These are phyloP conservation scores for Jatropha multifida DNA, from an alignment of 441 rosid species.

Conservation along the genomic window DNA sequence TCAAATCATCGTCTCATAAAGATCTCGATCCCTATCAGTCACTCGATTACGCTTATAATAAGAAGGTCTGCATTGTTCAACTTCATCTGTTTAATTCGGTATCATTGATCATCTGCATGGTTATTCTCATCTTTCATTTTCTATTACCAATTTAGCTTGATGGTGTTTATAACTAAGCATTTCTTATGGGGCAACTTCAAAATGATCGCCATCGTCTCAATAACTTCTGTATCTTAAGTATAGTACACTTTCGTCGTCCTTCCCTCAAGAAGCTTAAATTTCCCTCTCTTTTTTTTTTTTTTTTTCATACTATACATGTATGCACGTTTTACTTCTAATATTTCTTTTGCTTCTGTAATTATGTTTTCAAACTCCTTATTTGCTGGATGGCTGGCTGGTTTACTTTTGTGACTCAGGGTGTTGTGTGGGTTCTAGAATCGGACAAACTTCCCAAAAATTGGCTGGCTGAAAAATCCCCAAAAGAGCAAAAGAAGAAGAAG, in stretches of 20 bases:
- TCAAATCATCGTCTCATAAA: constrained; percentile 19
- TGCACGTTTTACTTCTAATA: not conserved
- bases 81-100: not conserved
- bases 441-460: constrained; percentile 51
- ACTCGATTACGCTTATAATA: constrained; percentile 40
- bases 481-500: constrained; percentile 61
- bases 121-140: too few species aligned
- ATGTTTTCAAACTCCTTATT: not conserved
- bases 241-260: too few species aligned
- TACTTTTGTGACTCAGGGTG: constrained; percentile 49
- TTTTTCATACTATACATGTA: not conserved
- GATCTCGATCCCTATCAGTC: constrained; percentile 50
- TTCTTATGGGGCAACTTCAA: too few species aligned
- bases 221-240: too few species aligned
- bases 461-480: constrained; percentile 38
- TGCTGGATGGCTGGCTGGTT: not conserved
- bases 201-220: too few species aligned
- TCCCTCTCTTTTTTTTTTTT: not conserved
- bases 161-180: not conserved
- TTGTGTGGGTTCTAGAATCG: constrained; percentile 74
- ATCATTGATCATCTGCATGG: too few species aligned
- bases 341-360: not conserved
- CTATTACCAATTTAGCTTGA: not conserved
- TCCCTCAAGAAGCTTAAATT: too few species aligned
- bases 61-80: constrained; percentile 46